Percentiles rank a stretch among this genome's conserved stretches.
phyloP scores from a whole-genome alignment of 225 moss, liverwort and hornwort species.

The Polytrichum formosum region DNA sequence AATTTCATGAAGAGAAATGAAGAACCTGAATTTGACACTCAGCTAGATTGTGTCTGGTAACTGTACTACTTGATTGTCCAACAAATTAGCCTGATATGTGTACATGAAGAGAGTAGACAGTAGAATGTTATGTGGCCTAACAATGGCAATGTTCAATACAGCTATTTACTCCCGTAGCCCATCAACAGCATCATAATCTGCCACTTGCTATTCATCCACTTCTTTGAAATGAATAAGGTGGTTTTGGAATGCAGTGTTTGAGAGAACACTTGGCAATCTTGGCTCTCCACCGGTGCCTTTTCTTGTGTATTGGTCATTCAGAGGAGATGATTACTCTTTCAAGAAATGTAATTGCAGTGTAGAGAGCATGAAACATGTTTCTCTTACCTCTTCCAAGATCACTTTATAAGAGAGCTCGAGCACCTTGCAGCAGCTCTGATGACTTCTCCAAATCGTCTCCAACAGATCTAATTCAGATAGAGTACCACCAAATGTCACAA shows the following conservation, averaged over 20 bases:
- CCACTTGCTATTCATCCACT: no score
- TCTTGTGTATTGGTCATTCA: constrained; percentile 44
- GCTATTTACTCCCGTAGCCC: no score
- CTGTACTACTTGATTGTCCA: no score
- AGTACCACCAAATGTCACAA: constrained; percentile 7
- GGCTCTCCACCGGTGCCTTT: constrained; percentile 55
- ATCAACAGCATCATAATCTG: no score
- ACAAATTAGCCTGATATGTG: no score
- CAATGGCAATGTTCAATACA: no score
- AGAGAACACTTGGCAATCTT: constrained; percentile 69
- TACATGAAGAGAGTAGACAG: no score
- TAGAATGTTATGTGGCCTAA: no score
- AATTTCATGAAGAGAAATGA: no score
- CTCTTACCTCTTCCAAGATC: constrained; percentile 43
- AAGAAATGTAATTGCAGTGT: constrained; percentile 41
- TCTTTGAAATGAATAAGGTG: no score
- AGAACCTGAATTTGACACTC: no score
- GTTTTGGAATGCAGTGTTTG: constrained; percentile 1
- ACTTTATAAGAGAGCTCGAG: constrained; percentile 27
- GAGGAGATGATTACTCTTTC: constrained; percentile 26
- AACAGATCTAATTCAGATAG: constrained; percentile 20
- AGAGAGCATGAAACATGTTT: constrained; percentile 48
- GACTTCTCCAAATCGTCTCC: constrained; percentile 34
- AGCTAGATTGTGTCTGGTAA: no score
- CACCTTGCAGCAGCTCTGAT: constrained; percentile 48